A percentile compares a stretch with the other conserved stretches of the same genome.
These are phyloP conservation scores for Fraxinus latifolia DNA, from an alignment of 305 asterid species.

Conservation along the genomic window DNA sequence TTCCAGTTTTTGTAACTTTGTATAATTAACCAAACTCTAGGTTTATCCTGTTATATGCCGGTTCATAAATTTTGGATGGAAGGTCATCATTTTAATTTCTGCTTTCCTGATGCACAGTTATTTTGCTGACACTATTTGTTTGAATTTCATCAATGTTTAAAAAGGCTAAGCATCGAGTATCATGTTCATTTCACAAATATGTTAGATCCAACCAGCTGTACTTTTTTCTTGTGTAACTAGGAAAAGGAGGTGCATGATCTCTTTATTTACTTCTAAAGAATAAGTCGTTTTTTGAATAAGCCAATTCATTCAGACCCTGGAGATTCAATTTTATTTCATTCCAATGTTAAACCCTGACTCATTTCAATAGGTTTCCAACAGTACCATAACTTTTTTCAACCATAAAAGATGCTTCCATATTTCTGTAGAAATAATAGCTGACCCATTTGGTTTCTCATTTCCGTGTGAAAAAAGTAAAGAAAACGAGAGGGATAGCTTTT, in stretches of 20 bases:
- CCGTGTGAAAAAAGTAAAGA: not conserved
- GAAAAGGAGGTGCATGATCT: not conserved
- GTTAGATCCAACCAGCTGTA: not conserved
- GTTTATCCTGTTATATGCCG: not conserved
- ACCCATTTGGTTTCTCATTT: not conserved
- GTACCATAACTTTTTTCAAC: not conserved
- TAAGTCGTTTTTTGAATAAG: not conserved
- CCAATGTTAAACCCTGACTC: not conserved
- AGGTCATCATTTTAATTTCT: not conserved
- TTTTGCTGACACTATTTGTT: not conserved
- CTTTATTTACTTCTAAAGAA: not conserved
- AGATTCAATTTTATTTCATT: not conserved
- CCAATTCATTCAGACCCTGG: not conserved
- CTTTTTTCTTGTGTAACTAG: not conserved
- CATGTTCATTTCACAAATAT: not conserved
- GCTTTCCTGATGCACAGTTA: not conserved
- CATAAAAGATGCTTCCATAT: not conserved
- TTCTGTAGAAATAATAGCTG: not conserved
- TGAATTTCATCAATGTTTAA: not conserved
- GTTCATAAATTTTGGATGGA: not conserved
- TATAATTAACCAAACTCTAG: not conserved
- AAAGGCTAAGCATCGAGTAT: not conserved
- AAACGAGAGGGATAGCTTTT: not conserved
- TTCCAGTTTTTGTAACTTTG: not conserved
- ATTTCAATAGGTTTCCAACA: not conserved